Evolutionary conservation across 306 rosid species (phyloP).

Genomic region (Citrullus mucosospermus): DNA sequence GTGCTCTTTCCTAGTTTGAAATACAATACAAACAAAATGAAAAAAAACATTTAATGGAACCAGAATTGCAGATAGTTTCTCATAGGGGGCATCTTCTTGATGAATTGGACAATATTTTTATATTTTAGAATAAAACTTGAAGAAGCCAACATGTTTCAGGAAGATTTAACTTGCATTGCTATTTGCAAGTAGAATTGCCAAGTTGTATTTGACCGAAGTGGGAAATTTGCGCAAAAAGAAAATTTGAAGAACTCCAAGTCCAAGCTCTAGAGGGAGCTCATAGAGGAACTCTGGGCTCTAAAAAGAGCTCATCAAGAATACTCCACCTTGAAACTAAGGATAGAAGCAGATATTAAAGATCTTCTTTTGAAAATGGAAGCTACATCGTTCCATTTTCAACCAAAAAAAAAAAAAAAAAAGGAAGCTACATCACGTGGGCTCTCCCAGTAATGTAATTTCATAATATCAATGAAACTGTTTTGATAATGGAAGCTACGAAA

Average conservation of each 20-base stretch:
- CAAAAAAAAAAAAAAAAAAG: too few relatives aligned
- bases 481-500: slow-evolving; percentile 12
- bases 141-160: slow-evolving; percentile 85
- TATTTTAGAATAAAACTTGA: slow-evolving; percentile 42
- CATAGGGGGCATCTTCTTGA: slow-evolving; percentile 62
- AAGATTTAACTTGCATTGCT: slow-evolving; percentile 65
- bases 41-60: slow-evolving; percentile 25
- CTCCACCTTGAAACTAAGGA: slow-evolving; percentile 64
- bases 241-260: slow-evolving; percentile 27
- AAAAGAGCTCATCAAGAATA: slow-evolving; percentile 65
- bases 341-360: slow-evolving; percentile 78
- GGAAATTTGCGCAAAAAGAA: slow-evolving; percentile 55
- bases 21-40: slow-evolving; percentile 35
- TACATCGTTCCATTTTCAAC: slow-evolving; percentile 9
- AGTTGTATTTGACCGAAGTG: slow-evolving; percentile 40
- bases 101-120: slow-evolving; percentile 62
- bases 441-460: too few relatives aligned
- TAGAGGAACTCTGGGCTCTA: slow-evolving; percentile 36
- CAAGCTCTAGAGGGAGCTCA: not conserved
- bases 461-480: too few relatives aligned
- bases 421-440: not conserved
- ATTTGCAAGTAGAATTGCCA: slow-evolving; percentile 48
- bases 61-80: slow-evolving; percentile 41
- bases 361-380: slow-evolving; percentile 82
- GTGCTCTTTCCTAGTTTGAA: slow-evolving; percentile 41